These are phyloP conservation scores for Phytophthora foliorum DNA, from an alignment of 352 stramenopile species.

Conservation along the genomic window DNA sequence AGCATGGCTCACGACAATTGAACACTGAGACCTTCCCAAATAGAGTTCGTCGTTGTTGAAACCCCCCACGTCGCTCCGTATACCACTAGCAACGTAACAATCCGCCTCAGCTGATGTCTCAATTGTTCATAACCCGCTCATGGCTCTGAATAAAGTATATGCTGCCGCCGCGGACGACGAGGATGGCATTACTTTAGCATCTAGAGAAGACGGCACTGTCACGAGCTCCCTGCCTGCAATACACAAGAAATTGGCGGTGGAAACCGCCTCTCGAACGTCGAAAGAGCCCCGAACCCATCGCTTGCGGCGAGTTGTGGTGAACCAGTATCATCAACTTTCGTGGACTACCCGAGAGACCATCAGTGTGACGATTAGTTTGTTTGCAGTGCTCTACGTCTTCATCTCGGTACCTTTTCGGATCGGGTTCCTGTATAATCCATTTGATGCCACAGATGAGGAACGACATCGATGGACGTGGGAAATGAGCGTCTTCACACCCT, in stretches of 20 bases:
- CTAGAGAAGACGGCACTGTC: background rate
- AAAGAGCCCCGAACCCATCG: slow-evolving; percentile 1
- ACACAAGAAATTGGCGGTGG: background rate
- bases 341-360: slow-evolving; percentile 58
- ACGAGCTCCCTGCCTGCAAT: background rate
- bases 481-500: slow-evolving; percentile 45
- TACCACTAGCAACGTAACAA: background rate
- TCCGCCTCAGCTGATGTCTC: background rate
- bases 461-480: slow-evolving; percentile 44
- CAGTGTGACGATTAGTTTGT: slow-evolving; percentile 15
- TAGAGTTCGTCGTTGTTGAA: slow-evolving; percentile 21
- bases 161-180: slow-evolving; percentile 2
- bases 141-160: slow-evolving; percentile 9
- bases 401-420: slow-evolving; percentile 68
- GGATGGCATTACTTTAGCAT: background rate
- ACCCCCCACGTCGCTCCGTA: background rate
- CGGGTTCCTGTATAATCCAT: slow-evolving; percentile 66
- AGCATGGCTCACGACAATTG: no score
- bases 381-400: slow-evolving; percentile 46
- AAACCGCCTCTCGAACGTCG: background rate
- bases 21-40: no score
- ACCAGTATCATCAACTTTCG: slow-evolving; percentile 28
- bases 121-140: background rate
- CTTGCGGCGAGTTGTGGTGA: background rate
- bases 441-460: slow-evolving; percentile 20